Conservation (phyloP, 2,329 filamentous ascomycete species). For the Purpureocillium takamizusanense region DNA sequence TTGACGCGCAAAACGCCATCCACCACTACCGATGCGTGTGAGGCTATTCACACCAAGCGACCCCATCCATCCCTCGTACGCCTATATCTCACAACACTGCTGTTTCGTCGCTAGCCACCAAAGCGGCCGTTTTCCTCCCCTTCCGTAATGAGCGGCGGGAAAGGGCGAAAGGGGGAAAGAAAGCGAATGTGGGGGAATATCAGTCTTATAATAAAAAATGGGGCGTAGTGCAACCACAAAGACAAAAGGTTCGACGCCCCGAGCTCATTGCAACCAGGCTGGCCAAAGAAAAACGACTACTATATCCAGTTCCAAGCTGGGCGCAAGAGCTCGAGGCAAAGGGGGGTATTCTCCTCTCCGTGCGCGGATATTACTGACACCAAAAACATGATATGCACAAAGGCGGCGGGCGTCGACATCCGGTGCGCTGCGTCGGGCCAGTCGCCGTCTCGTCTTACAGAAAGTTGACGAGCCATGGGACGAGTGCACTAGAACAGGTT, state of each 20-base stretch:
- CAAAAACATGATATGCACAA: too few species aligned
- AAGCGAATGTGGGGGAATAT: constrained; percentile 1
- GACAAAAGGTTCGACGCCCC: constrained; percentile 1
- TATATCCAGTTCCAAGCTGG: constrained; percentile 1
- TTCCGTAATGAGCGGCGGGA: too few species aligned
- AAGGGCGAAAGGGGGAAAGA: not conserved
- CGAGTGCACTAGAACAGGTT: constrained; percentile 28
- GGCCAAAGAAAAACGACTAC: constrained; percentile 1
- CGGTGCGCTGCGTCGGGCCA: not conserved
- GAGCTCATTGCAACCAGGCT: constrained; percentile 1
- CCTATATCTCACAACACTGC: not conserved
- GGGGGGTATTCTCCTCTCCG: constrained; percentile 1
- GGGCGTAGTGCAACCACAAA: not conserved
- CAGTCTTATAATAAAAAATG: constrained; percentile 3
- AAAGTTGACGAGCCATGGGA: constrained; percentile 43
- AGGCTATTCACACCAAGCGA: too few species aligned
- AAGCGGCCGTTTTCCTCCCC: not conserved
- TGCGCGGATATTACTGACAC: too few species aligned
- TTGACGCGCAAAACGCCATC: not conserved
- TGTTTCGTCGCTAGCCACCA: not conserved
- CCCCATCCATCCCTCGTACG: not conserved
- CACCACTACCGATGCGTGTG: too few species aligned
- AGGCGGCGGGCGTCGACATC: not conserved
- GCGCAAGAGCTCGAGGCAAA: constrained; percentile 4
- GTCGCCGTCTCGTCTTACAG: constrained; percentile 21